Evolutionary conservation across 2,329 filamentous ascomycete genomes (phyloP), one percentile per base, ranked within the genome.

Genomic region (Trichoderma endophyticum): DNA sequence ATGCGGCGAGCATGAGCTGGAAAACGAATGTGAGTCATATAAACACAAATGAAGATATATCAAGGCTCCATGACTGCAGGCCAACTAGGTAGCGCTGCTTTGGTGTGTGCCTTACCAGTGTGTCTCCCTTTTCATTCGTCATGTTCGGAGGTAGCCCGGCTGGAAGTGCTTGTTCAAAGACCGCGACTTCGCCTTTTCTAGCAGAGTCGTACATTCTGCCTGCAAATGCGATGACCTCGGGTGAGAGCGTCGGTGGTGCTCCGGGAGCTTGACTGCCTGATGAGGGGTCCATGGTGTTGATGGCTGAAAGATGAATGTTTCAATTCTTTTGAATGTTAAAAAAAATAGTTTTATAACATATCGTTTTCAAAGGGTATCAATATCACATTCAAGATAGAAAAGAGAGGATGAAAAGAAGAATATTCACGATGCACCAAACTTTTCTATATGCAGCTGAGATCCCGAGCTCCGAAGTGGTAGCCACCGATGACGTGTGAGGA

Each of bases 121-220:
- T 92, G 78, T 94, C 91, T 63, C 91, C 92, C 74, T 92, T 91
- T 64, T 91, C 87, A 76, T 93, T 93, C 26, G 90, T 92, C 79
- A 93, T 83, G 76, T 93, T 93, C 1, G 87, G 83, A 0, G 91
- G 91, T 30, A 93, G 82, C 1, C 92, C 91, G 2, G 88, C 89
- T 1, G 85, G 83, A 48, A 94, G 80, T 62, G 91, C 91, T 79
- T 90, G 86, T 56, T 85, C 78, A n/a, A 94, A 87, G 14, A 88
- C 80, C 6, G 86, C 78, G 3, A 86, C 83, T 63, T 90, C 82
- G 70, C 91, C 91, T 26, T 81, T 78, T 36, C 91, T 86, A 1
- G 91, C 91, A 32, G 89, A 86, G 75, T 92, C 86, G 81, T 91
- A 93, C 82, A 93, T 87, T 74, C 87, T 87, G 11, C 85, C 83